Conservation (phyloP, 495 filamentous ascomycete genomes). For the Copromyces sp. region DNA sequence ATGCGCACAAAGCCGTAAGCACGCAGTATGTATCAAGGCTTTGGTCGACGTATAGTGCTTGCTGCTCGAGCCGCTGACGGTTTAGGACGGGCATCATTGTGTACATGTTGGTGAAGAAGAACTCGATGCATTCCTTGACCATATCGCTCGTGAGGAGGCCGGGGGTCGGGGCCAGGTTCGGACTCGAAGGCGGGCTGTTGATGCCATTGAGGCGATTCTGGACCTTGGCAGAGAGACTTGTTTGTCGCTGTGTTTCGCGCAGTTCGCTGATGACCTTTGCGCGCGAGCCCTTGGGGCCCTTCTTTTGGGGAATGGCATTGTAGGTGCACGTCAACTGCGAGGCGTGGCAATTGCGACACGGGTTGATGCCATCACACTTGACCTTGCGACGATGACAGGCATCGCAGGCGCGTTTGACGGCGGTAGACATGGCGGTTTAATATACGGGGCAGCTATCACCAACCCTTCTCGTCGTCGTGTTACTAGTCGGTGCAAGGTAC, state of each 20-base stretch:
- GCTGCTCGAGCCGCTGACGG: conserved; percentile 53
- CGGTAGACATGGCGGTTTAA: conserved; percentile 33
- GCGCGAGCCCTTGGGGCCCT: conserved; percentile 71
- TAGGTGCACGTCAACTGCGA: conserved; percentile 66
- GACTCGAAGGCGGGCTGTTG: conserved; percentile 32
- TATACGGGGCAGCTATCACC: not conserved
- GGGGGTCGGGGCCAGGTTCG: conserved; percentile 39
- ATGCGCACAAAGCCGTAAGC: conserved; percentile 67
- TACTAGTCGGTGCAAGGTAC: not conserved
- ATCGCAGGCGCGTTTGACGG: conserved; percentile 64
- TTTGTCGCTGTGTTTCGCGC: conserved; percentile 53
- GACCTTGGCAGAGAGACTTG: conserved; percentile 43
- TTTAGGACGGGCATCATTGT: conserved; percentile 74
- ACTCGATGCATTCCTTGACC: conserved; percentile 63
- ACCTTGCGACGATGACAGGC: conserved; percentile 79
- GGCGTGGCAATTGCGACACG: conserved; percentile 60
- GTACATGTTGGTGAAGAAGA: conserved; percentile 78
- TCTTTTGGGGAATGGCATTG: conserved; percentile 77
- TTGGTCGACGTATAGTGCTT: conserved; percentile 51
- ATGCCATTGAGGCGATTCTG: conserved; percentile 35
- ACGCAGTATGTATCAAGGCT: conserved; percentile 72
- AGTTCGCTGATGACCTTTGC: conserved; percentile 76
- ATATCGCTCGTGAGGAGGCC: conserved; percentile 50
- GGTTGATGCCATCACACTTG: conserved; percentile 61
- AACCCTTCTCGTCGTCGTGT: not conserved